Percentiles rank a stretch among this genome's conserved stretches.
These are phyloP conservation scores for Coniochaeta pulveracea DNA, from an alignment of 2,329 filamentous ascomycete genomes.

Conservation along the genomic window DNA sequence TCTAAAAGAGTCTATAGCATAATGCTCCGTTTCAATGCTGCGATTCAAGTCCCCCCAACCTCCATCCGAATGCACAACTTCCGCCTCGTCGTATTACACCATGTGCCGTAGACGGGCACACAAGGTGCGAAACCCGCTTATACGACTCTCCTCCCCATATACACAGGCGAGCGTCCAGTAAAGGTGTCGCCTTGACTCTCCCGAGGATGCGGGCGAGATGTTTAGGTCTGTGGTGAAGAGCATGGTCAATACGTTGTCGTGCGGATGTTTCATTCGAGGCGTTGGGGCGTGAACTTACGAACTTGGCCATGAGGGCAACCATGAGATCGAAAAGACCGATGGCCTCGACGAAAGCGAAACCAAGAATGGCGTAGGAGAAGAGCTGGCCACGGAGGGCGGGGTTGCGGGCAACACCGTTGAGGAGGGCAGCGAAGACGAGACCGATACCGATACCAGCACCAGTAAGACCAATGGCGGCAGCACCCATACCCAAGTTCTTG, in stretches of 20 bases:
- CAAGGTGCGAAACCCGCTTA: conserved; percentile 6
- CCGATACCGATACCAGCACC: conserved; percentile 93
- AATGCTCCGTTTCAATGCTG: conserved; percentile 14
- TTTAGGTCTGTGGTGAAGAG: conserved; percentile 15
- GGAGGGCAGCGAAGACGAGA: conserved; percentile 83
- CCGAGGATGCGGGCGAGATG: conserved; percentile 9
- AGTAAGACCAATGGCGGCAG: conserved; percentile 83
- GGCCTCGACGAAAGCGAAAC: conserved; percentile 91
- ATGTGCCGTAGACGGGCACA: conserved; percentile 3
- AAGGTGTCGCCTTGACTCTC: conserved; percentile 12
- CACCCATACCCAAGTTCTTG: conserved; percentile 83
- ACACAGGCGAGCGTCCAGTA: conserved; percentile 14
- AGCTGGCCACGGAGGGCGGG: conserved; percentile 89
- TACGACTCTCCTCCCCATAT: conserved; percentile 12
- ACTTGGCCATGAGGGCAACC: conserved; percentile 91
- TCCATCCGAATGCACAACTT: conserved; percentile 14
- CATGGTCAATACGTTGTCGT: no score
- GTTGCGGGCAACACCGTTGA: conserved; percentile 88
- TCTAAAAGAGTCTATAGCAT: conserved; percentile 13
- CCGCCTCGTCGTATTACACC: conserved; percentile 8
- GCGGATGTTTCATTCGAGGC: conserved; percentile 5
- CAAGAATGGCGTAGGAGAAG: conserved; percentile 91
- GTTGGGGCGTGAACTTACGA: conserved; percentile 56
- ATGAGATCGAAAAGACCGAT: conserved; percentile 83
- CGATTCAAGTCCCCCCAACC: conserved; percentile 14